These are phyloP conservation scores for Asterella californica DNA, from an alignment of 225 moss, liverwort and hornwort genomes.

Conservation along the genomic window DNA sequence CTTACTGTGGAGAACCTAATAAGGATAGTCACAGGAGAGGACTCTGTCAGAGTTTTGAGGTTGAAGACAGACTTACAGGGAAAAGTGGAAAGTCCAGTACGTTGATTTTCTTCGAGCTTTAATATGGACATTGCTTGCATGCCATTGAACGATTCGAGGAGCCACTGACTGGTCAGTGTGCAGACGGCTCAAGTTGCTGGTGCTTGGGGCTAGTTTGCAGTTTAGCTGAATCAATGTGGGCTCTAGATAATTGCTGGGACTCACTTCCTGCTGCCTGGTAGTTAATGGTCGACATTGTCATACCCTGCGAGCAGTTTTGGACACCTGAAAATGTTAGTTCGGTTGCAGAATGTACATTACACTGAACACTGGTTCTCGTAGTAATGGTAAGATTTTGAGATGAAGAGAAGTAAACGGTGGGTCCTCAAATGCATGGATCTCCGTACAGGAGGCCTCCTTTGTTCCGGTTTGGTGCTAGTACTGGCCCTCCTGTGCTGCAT, in stretches of 20 bases:
- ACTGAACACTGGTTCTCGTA: neutral
- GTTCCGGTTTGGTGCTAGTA: conserved; percentile 20
- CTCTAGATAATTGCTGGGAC: neutral
- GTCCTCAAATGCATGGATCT: conserved; percentile 36
- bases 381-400: conserved; percentile 21
- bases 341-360: conserved; percentile 21
- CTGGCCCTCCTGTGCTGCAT: conserved; percentile 19
- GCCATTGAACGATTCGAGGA: neutral
- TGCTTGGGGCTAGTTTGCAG: neutral
- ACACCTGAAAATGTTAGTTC: neutral
- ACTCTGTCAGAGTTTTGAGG: neutral
- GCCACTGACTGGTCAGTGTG: neutral
- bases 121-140: neutral
- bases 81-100: neutral
- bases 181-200: neutral
- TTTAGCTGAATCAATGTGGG: neutral
- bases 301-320: neutral
- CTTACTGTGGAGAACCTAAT: no score
- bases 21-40: neutral
- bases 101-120: no score
- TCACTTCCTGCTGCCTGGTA: neutral
- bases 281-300: neutral
- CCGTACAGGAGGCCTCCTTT: conserved; percentile 10
- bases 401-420: conserved; percentile 32
- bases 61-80: neutral